Evolutionary conservation across 345 rosid genomes (phyloP).

Genomic region (Moricandia moricandioides): DNA sequence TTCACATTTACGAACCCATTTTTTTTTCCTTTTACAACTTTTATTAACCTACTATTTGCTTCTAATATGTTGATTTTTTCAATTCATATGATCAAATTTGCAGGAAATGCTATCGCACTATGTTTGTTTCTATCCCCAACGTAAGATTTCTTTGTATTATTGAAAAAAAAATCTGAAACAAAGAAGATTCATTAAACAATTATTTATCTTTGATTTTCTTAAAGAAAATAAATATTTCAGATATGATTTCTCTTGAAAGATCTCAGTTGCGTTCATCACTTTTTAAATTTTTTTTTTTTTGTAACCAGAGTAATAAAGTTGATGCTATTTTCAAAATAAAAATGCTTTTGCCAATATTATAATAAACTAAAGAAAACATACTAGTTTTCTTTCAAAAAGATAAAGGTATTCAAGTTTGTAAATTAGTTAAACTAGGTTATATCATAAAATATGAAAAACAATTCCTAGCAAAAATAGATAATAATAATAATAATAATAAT

Average conservation of each 20-base stretch:
- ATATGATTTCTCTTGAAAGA: not conserved
- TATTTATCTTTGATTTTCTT: not conserved
- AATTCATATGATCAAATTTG: slow-evolving; percentile 8
- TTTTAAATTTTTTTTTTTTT: not conserved
- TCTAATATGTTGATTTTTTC: not conserved
- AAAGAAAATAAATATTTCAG: not conserved
- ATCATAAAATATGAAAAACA: not conserved
- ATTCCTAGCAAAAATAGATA: not conserved
- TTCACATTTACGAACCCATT: not conserved
- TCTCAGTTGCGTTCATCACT: not conserved
- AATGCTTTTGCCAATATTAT: not conserved
- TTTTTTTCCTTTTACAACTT: not conserved
- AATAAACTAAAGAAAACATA: not conserved
- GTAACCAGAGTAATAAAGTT: not conserved
- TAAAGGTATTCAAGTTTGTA: not conserved
- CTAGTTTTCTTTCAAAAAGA: not conserved
- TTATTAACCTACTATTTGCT: not conserved
- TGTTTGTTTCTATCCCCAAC: slow-evolving; percentile 78
- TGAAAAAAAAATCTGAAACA: not conserved
- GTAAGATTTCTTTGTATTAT: slow-evolving; percentile 45
- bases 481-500: no score
- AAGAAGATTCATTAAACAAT: not conserved
- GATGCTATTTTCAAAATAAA: not conserved
- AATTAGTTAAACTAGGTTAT: not conserved
- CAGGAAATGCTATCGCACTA: slow-evolving; percentile 79